Evolutionary conservation across 129 eudicot species (phyloP).

Genomic region (Helianthus tuberosus): DNA sequence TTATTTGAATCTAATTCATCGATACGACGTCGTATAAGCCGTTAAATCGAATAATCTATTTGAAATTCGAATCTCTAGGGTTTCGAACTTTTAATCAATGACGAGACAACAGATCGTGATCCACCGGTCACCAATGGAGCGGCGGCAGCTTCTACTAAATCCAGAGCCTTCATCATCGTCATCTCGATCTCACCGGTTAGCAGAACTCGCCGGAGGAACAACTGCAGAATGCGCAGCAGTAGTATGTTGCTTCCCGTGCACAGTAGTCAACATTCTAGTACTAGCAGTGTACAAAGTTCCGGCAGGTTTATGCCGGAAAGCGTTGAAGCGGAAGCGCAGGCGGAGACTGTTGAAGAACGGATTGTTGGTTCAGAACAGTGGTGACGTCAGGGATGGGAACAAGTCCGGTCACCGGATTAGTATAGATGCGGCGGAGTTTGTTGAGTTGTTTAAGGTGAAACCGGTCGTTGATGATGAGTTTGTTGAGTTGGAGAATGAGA

Average conservation of each 20-base stretch:
- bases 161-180: conserved; percentile 18
- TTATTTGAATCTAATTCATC: no score
- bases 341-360: conserved; percentile 43
- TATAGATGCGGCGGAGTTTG: conserved; percentile 9
- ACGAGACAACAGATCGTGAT: conserved; percentile 38
- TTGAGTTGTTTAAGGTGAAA: not conserved
- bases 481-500: conserved; percentile 73
- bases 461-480: conserved; percentile 45
- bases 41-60: no score
- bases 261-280: conserved; percentile 48
- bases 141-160: conserved; percentile 37
- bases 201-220: conserved; percentile 80
- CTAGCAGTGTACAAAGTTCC: conserved; percentile 73
- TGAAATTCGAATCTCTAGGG: no score
- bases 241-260: conserved; percentile 70
- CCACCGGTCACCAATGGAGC: conserved; percentile 29
- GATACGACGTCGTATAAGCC: no score
- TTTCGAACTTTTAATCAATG: no score
- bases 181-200: conserved; percentile 33
- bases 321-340: conserved; percentile 44
- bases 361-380: conserved; percentile 16
- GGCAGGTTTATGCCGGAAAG: conserved; percentile 73
- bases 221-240: conserved; percentile 87
- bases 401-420: conserved; percentile 21
- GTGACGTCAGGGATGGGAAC: conserved; percentile 1